Base-by-base conservation (phyloP, 176 grass and related monocot species). In the Pharus latifolius region DNA sequence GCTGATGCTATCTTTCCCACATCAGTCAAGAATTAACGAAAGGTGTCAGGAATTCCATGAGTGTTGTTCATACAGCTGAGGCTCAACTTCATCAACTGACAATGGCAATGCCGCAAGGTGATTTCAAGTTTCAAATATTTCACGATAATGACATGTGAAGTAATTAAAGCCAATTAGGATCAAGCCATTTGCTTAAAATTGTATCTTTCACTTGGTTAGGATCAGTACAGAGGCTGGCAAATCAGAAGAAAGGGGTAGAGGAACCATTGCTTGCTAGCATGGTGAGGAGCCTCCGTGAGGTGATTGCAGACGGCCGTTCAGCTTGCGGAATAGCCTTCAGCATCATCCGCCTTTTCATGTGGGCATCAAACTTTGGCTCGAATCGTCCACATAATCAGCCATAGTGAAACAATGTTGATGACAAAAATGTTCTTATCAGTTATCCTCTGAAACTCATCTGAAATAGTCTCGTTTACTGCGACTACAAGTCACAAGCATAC, bases 11-110 rank as follows among this genome's bases (percentile, higher is more conserved):
- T 0, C 17, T 40, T 80, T 91, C 16, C 12, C 81, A 28, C 27
- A 65, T 30, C 78, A 96, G 92, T 28, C 81, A 88, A 84, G 79
- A 91, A 65, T 42, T 96, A 56, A 83, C 41, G 42, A 82, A 83
- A 57, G 71, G 82, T 34, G 75, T 91, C 10, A 88, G 32, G 80
- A 75, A 56, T 73, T 88, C 88, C 8, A 85, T 83, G 41, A 73
- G 62, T 63, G 63, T 80, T 25, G 22, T 96, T 69, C 84, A 88
- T 67, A 63, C 81, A 29, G 78, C 75, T 12, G 87, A 91, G 38
- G 70, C 84, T 15, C 70, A 86, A 46, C 77, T 96, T 71, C 61
- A 54, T 43, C 75, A 47, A 18, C 44, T 69, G 20, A 72, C 76
- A 35, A 49, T 23, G 37, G 76, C 73, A 44, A 34, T 18, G 31